phyloP scores from a whole-genome alignment of 805 yeast genomes.

The Middelhovenomyces tepae region DNA sequence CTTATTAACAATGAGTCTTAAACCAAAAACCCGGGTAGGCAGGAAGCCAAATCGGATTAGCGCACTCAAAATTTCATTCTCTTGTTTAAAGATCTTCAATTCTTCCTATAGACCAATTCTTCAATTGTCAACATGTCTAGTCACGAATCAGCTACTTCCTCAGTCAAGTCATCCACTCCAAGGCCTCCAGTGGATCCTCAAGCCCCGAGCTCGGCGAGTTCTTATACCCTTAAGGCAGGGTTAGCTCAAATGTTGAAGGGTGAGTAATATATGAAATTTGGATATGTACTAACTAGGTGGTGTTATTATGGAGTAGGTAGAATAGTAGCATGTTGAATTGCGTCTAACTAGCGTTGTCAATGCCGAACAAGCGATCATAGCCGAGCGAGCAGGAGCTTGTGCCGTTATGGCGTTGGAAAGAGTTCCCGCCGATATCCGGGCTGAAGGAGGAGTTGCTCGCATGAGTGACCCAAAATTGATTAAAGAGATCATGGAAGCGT shows the following conservation, averaged over 20 bases:
- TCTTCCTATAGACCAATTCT: no score
- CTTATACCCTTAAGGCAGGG: slow-evolving; percentile 68
- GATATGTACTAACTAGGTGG: slow-evolving; percentile 22
- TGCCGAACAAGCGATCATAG: slow-evolving; percentile 71
- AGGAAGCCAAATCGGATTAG: no score
- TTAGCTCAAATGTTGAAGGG: slow-evolving; percentile 83
- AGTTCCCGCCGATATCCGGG: slow-evolving; percentile 80
- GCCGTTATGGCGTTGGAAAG: slow-evolving; percentile 85
- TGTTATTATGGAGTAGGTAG: slow-evolving; percentile 33
- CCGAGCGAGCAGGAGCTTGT: slow-evolving; percentile 79
- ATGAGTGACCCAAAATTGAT: slow-evolving; percentile 83
- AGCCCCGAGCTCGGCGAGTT: no score
- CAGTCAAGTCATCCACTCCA: no score
- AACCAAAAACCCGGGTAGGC: no score
- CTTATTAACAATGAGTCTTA: no score
- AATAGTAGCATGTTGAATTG: neutral
- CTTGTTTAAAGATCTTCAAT: no score
- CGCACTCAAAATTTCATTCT: no score
- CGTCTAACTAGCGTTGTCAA: slow-evolving; percentile 55
- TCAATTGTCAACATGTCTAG: no score
- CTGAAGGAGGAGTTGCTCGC: slow-evolving; percentile 72
- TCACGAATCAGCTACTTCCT: no score
- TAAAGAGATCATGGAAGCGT: slow-evolving; percentile 58
- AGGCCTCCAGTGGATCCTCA: no score
- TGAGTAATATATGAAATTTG: slow-evolving; percentile 45